phyloP scores from a whole-genome alignment of 2,329 filamentous ascomycete genomes.

The Gaeumannomyces tritici region DNA sequence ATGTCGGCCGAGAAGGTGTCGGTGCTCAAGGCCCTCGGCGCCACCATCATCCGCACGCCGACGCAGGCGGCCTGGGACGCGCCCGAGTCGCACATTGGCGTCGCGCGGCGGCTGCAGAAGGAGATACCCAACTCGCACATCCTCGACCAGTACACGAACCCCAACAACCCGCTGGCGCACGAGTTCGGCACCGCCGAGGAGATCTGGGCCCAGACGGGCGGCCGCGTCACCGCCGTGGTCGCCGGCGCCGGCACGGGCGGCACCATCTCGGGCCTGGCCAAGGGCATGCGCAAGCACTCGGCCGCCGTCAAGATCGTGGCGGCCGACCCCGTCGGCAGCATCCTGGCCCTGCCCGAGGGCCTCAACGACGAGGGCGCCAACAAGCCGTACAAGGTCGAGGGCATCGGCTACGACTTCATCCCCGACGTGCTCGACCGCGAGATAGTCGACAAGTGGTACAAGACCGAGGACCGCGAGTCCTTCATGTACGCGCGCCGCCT shows the following conservation, averaged over 20 bases:
- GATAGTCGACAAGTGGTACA: constrained; percentile 89
- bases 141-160: constrained; percentile 89
- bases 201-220: constrained; percentile 85
- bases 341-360: constrained; percentile 70
- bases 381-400: constrained; percentile 92
- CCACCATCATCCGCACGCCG: constrained; percentile 94
- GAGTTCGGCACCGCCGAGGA: constrained; percentile 92
- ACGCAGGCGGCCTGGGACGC: constrained; percentile 92
- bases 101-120: constrained; percentile 80
- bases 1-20: constrained; percentile 99
- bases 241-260: constrained; percentile 93
- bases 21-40: constrained; percentile 84
- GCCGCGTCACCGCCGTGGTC: constrained; percentile 72
- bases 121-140: constrained; percentile 97
- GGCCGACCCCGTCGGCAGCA: constrained; percentile 86
- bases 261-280: constrained; percentile 83
- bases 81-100: constrained; percentile 94
- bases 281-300: constrained; percentile 81
- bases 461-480: constrained; percentile 87
- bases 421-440: constrained; percentile 82
- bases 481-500: constrained; percentile 84
- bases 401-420: constrained; percentile 97
- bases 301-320: constrained; percentile 78
- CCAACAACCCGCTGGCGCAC: constrained; percentile 86
- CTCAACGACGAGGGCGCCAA: constrained; percentile 77